Conservation (phyloP, 352 stramenopile genomes). For the Pythium folliculosum region DNA sequence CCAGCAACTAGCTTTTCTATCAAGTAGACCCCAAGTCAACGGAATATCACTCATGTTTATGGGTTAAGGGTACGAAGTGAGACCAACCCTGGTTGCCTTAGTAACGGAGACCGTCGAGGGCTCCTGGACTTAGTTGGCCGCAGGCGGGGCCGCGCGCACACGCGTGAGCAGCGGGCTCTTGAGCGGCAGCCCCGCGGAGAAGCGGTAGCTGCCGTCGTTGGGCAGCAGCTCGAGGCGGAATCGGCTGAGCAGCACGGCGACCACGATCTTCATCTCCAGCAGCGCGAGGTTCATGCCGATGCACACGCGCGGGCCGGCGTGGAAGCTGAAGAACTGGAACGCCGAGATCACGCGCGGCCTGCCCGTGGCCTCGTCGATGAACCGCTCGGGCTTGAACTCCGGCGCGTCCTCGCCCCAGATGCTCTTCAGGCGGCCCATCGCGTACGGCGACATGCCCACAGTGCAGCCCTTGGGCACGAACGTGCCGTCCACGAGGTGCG, state of each 20-base stretch:
- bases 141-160: neutral
- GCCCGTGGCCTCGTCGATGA: conserved; percentile 21
- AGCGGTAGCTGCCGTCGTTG: conserved; percentile 20
- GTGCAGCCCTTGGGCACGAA: conserved; percentile 28
- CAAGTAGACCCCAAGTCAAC: too few species aligned
- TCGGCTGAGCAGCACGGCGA: conserved; percentile 36
- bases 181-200: conserved; percentile 9
- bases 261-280: conserved; percentile 44
- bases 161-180: conserved; percentile 15
- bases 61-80: neutral
- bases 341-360: conserved; percentile 22
- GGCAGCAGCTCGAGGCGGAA: conserved; percentile 28
- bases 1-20: neutral
- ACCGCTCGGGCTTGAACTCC: conserved; percentile 41
- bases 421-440: conserved; percentile 29
- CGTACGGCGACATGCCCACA: conserved; percentile 32
- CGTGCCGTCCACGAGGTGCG: conserved; percentile 40
- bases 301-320: conserved; percentile 32
- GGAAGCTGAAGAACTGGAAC: conserved; percentile 39
- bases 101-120: too few species aligned
- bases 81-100: too few species aligned
- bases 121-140: too few species aligned
- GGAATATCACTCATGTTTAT: too few species aligned
- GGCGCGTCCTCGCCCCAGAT: conserved; percentile 38
- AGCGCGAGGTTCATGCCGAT: conserved; percentile 45